Evolutionary conservation across 805 yeast genomes (phyloP).

Genomic region (Candida andamanensis): DNA sequence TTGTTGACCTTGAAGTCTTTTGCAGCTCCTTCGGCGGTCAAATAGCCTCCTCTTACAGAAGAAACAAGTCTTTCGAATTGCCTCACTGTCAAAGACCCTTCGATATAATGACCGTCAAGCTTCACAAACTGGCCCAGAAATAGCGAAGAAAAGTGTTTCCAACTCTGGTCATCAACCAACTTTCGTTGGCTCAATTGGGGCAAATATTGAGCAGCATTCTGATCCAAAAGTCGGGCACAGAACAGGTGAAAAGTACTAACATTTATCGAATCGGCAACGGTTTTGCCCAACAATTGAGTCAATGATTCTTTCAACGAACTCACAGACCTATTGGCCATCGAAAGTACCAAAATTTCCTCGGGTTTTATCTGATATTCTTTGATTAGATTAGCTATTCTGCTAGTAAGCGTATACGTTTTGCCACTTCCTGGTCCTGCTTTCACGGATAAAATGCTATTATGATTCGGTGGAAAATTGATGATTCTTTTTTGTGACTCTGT

Average conservation of each 20-base stretch:
- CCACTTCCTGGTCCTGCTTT: constrained; percentile 76
- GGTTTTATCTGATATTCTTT: constrained; percentile 37
- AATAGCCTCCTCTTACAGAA: constrained; percentile 18
- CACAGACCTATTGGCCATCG: constrained; percentile 69
- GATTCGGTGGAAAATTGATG: constrained; percentile 36
- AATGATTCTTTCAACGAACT: constrained; percentile 36
- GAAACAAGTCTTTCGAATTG: constrained; percentile 21
- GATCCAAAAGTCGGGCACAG: constrained; percentile 46
- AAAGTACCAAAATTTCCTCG: constrained; percentile 52
- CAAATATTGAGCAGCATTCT: constrained; percentile 19
- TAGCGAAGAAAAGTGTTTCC: constrained; percentile 34
- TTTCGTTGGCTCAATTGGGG: constrained; percentile 13
- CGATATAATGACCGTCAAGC: constrained; percentile 19
- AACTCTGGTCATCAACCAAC: constrained; percentile 51
- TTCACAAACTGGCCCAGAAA: constrained; percentile 32
- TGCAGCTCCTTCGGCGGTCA: constrained; percentile 20
- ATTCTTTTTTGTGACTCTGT: constrained; percentile 40
- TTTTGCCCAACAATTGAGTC: constrained; percentile 27
- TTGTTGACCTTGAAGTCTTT: constrained; percentile 18
- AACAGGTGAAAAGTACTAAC: constrained; percentile 62
- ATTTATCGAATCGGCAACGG: constrained; percentile 27
- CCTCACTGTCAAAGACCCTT: constrained; percentile 19
- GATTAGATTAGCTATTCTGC: constrained; percentile 47
- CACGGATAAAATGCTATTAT: constrained; percentile 42
- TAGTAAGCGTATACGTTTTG: constrained; percentile 56